Base-by-base conservation (phyloP, 352 stramenopile genomes). In the Plasmopara viticola region DNA sequence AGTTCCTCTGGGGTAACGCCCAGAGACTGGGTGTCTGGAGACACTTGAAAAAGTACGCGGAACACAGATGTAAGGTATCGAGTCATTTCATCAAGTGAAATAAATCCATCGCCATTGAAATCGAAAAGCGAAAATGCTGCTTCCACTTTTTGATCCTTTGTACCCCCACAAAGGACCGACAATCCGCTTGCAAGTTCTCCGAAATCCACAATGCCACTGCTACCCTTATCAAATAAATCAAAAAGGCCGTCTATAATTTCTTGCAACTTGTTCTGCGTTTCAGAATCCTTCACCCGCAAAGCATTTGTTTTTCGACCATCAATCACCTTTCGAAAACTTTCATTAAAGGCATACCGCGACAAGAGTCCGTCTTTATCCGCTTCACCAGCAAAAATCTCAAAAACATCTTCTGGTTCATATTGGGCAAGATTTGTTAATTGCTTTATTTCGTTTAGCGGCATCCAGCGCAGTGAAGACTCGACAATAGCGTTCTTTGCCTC, bases 21-120 rank as follows among this genome's bases (percentile, higher is more conserved):
- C 15, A 80, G 60, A 1, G 69, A 70, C 44, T 84, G 66, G 0
- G 75, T 75, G 37, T 88, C 72, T 2, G 78, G 73, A 8, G 70
- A 85, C n/a, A 88, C 74, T 69, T 86, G 76, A 44, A 88, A 94
- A 3, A 96, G 66, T 13, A 95, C 81, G 30, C 77, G 82, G 54
- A 95, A 95, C 0, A 95, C 82, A 1, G 78, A 89, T n/a, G 82
- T 87, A 29, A 95, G 53, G 57, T 95, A 96, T 13, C 74, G 83
- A 15, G 78, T 83, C 80, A 96, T 92, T 37, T 96, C 85, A 8
- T 89, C 76, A 10, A 89, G 39, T 2, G 84, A 93, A 40, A 96
- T 94, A 50, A 86, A 92, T 0, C 84, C 83, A 55, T 96, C 87
- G 29, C 80, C 81, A 56, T 96, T 92, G 47, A 91, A 89, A 53